Base-by-base conservation (phyloP, 768 basidiomycete species). In the Tricholoma sp. region DNA sequence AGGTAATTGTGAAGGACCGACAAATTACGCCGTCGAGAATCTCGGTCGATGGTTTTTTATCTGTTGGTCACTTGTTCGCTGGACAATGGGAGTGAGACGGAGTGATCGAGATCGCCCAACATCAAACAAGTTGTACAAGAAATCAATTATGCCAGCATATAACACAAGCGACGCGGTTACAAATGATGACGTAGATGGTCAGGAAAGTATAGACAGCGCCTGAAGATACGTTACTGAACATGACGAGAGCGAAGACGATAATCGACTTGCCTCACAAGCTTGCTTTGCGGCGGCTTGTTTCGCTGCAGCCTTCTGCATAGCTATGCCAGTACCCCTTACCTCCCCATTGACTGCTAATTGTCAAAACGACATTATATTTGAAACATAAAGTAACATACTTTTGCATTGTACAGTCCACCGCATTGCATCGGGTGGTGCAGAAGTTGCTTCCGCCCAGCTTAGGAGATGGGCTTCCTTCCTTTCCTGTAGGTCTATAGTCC, bases 21-120 rank as follows among this genome's bases (percentile, higher is more conserved):
- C 52, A 86, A 85, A 24, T 71, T 75, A 31, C 80, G 72, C 84
- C 84, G 86, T 18, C 81, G 73, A 6, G 76, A 68, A 57, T 84
- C 83, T 53, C 72, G 67, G 10, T 74, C 78, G 48, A 82, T 70
- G 9, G 72, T n/a, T n/a, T 24, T 24, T 2, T 24, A 24, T 24
- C 24, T 24, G 24, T 24, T 24, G 24, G 24, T 24, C 24, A 24
- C 24, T 24, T 24, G 24, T 24, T 4, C 24, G n/a, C n/a, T n/a
- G n/a, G n/a, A n/a, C n/a, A n/a, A n/a, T n/a, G 24, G 4, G 4
- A 24, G 24, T 1, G 24, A 24, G 24, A 24, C 24, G 24, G 24
- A 24, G 24, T 24, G 24, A 24, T 24, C 24, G 24, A 24, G 24
- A 24, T 24, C 4, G 24, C 24, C 24, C 24, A 24, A 24, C 24